These are phyloP conservation scores for Penicillium sp. DNA, from an alignment of 2,329 filamentous ascomycete genomes.

Conservation along the genomic window DNA sequence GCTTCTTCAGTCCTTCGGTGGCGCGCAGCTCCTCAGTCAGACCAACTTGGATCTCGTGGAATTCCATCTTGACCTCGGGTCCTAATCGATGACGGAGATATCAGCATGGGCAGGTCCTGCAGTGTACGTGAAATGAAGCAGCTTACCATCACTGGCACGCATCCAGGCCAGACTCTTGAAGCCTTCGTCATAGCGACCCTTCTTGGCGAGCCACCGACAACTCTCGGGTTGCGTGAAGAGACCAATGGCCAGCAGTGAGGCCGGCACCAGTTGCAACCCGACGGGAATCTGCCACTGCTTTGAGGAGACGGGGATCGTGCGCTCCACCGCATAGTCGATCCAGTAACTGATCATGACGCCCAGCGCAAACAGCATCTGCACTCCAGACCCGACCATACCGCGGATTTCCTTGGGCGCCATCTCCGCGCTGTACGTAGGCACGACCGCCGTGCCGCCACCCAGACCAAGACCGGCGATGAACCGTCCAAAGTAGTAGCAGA, in stretches of 20 bases:
- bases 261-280: slow-evolving; percentile 49
- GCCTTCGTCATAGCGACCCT: slow-evolving; percentile 48
- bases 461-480: slow-evolving; percentile 49
- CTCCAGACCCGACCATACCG: slow-evolving; percentile 38
- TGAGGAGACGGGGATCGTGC: slow-evolving; percentile 39
- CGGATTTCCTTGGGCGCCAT: slow-evolving; percentile 46
- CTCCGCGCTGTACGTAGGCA: slow-evolving; percentile 43
- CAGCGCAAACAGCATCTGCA: slow-evolving; percentile 39
- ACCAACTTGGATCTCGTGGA: slow-evolving; percentile 32
- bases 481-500: slow-evolving; percentile 48
- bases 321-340: slow-evolving; percentile 51
- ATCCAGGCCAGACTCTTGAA: slow-evolving; percentile 51
- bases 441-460: slow-evolving; percentile 44
- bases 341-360: slow-evolving; percentile 41
- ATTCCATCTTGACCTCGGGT: slow-evolving; percentile 47
- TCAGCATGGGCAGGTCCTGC: slow-evolving; percentile 10
- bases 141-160: slow-evolving; percentile 35
- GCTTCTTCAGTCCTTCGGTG: slow-evolving; percentile 50
- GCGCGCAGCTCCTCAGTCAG: slow-evolving; percentile 27
- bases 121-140: neutral
- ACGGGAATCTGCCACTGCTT: slow-evolving; percentile 53
- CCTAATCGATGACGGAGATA: slow-evolving; percentile 24
- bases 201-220: slow-evolving; percentile 50
- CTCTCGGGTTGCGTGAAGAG: slow-evolving; percentile 52
- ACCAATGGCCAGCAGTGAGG: slow-evolving; percentile 47